These are phyloP conservation scores for Kuraishia floccosa DNA, from an alignment of 805 yeast genomes.

Conservation along the genomic window DNA sequence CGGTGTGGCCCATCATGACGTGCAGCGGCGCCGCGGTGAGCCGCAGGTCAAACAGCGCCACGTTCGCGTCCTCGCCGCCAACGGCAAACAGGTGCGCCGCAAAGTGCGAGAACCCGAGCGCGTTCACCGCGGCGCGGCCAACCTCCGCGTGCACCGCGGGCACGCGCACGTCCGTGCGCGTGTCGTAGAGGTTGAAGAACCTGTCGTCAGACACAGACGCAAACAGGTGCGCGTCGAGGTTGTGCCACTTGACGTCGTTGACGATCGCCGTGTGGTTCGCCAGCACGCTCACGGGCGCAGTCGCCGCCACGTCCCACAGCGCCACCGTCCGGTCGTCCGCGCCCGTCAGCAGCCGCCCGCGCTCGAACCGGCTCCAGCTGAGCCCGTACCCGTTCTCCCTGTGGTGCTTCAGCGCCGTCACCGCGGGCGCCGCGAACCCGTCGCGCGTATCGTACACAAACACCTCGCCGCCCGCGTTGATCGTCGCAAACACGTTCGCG, in stretches of 20 bases:
- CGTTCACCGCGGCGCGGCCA: conserved; percentile 34
- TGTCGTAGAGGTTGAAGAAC: conserved; percentile 41
- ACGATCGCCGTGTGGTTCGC: conserved; percentile 44
- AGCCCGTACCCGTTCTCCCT: conserved; percentile 65
- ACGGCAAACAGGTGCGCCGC: conserved; percentile 51
- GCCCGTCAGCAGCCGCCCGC: conserved; percentile 44
- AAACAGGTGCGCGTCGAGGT: conserved; percentile 34
- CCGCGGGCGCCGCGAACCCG: conserved; percentile 15
- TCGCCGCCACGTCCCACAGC: conserved; percentile 38
- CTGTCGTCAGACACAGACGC: conserved; percentile 73
- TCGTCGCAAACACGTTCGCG: conserved; percentile 44
- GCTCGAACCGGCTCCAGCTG: conserved; percentile 42
- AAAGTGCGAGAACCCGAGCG: conserved; percentile 55
- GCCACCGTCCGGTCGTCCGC: conserved; percentile 60
- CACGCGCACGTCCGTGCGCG: conserved; percentile 22
- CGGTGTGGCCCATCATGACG: conserved; percentile 74
- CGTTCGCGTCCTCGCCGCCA: conserved; percentile 59
- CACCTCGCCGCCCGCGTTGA: conserved; percentile 56
- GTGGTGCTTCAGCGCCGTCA: conserved; percentile 35
- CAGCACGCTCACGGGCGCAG: conserved; percentile 19
- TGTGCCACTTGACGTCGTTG: conserved; percentile 70
- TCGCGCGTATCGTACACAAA: conserved; percentile 33
- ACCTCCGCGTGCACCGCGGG: conserved; percentile 14
- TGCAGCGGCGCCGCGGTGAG: conserved; percentile 33
- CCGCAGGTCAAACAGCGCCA: conserved; percentile 56